Conservation (phyloP, 306 rosid genomes). For the Pachyrhizus erosus region DNA sequence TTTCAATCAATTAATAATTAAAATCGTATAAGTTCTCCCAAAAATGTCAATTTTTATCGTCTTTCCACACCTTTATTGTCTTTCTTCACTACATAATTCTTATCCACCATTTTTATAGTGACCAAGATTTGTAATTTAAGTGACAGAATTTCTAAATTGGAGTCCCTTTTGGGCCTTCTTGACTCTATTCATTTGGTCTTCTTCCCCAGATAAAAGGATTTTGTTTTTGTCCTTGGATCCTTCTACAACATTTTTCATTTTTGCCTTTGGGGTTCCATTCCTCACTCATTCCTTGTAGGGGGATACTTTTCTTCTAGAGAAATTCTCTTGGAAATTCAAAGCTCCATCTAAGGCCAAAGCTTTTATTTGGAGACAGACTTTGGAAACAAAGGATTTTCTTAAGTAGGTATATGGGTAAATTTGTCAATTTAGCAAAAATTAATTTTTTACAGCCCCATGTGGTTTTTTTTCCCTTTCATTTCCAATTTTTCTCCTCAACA, state of each 20-base stretch:
- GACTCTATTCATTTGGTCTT: conserved; percentile 4
- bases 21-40: not conserved
- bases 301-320: not conserved
- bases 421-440: not conserved
- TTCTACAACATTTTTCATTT: not conserved
- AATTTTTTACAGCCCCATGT: not conserved
- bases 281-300: not conserved
- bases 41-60: not conserved
- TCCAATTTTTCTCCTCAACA: not conserved
- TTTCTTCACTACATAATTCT: not conserved
- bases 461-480: not conserved
- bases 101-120: not conserved
- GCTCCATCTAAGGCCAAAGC: not conserved
- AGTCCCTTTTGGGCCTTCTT: not conserved
- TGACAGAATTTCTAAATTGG: not conserved
- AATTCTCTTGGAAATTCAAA: not conserved
- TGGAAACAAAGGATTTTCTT: not conserved
- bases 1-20: not conserved
- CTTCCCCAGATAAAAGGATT: not conserved
- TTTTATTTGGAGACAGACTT: not conserved
- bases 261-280: not conserved
- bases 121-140: not conserved
- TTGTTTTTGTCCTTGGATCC: not conserved
- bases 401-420: not conserved
- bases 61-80: not conserved